Percentiles rank a stretch among this genome's conserved stretches.
These are phyloP conservation scores for Trypanosoma conorhini DNA, from an alignment of 208 protist species.

Conservation along the genomic window DNA sequence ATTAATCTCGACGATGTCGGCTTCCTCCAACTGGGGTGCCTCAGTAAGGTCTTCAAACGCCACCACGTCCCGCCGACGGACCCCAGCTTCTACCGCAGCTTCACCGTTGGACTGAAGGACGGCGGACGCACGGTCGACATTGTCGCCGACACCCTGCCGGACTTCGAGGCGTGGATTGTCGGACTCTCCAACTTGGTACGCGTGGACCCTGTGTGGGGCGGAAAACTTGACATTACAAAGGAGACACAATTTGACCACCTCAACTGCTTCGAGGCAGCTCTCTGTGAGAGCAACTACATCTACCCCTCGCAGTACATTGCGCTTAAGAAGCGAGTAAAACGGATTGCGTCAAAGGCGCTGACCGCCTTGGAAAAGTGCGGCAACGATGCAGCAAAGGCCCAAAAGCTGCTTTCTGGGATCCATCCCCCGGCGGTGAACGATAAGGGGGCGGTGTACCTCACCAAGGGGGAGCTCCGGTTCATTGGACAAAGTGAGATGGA, in stretches of 20 bases:
- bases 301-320: conserved; percentile 75
- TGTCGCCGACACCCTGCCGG: conserved; percentile 81
- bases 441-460: conserved; percentile 85
- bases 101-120: conserved; percentile 82
- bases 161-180: conserved; percentile 94
- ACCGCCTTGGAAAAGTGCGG: conserved; percentile 58
- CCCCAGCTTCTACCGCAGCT: conserved; percentile 84
- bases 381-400: conserved; percentile 72
- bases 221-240: conserved; percentile 82
- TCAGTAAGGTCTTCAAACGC: conserved; percentile 92
- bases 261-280: conserved; percentile 76
- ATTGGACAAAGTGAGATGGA: conserved; percentile 68
- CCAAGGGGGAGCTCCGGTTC: conserved; percentile 92
- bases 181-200: conserved; percentile 81
- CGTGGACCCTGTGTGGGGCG: conserved; percentile 90
- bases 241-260: conserved; percentile 65
- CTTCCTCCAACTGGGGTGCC: conserved; percentile 89
- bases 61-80: conserved; percentile 55
- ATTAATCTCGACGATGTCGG: conserved; percentile 78
- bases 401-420: conserved; percentile 69
- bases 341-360: conserved; percentile 42
- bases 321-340: conserved; percentile 74
- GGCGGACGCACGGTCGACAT: conserved; percentile 91
- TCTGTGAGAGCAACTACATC: conserved; percentile 90
- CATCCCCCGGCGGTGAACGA: conserved; percentile 80